Percentiles rank a stretch among this genome's conserved stretches.
These are phyloP conservation scores for Heritiera fomes DNA, from an alignment of 345 rosid genomes.

Conservation along the genomic window DNA sequence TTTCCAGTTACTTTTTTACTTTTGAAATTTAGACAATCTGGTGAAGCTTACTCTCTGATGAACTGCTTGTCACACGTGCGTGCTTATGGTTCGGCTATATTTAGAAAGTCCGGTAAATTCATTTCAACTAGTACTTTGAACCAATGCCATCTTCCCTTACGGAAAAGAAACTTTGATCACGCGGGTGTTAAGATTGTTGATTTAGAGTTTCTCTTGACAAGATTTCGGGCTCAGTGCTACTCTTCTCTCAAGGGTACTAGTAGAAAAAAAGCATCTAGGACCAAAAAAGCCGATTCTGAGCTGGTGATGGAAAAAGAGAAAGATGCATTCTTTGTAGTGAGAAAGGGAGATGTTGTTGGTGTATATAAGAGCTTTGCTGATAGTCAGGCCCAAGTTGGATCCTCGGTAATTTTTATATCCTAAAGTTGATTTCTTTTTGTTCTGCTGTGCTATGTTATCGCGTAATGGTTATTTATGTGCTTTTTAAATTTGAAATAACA, in stretches of 20 bases:
- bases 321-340: constrained; percentile 72
- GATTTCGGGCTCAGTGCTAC: constrained; percentile 48
- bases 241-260: constrained; percentile 42
- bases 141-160: constrained; percentile 5
- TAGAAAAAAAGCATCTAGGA: constrained; percentile 25
- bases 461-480: background rate
- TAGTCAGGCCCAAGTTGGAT: constrained; percentile 85
- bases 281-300: constrained; percentile 31
- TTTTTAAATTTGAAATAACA: background rate
- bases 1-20: background rate
- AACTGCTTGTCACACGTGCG: constrained; percentile 13
- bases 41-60: constrained; percentile 3
- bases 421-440: background rate
- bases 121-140: background rate
- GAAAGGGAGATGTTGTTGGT: constrained; percentile 86
- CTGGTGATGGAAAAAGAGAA: constrained; percentile 48
- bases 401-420: constrained; percentile 51
- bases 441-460: constrained; percentile 1
- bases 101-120: constrained; percentile 9
- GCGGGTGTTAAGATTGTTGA: constrained; percentile 27
- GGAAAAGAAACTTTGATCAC: constrained; percentile 17
- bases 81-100: constrained; percentile 11
- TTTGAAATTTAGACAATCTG: background rate
- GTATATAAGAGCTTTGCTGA: constrained; percentile 64
- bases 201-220: constrained; percentile 28